Evolutionary conservation across 2,329 filamentous ascomycete genomes (phyloP).

Genomic region (Fusarium nygamai): DNA sequence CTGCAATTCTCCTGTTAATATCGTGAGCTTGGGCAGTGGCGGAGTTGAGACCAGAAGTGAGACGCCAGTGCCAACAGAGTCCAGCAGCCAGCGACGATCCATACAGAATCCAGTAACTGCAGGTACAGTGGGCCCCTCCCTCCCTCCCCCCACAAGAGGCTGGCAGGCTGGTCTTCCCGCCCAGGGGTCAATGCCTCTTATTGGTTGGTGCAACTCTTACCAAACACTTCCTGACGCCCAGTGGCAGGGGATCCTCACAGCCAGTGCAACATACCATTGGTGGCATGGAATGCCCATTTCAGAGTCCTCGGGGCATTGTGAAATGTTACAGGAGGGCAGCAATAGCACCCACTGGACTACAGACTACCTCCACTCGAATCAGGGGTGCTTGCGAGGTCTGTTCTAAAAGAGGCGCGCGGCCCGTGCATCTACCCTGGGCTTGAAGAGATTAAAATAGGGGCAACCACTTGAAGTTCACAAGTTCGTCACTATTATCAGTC

Average conservation of each 20-base stretch:
- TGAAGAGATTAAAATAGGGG: constrained; percentile 33
- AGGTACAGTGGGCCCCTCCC: constrained; percentile 25
- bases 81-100: constrained; percentile 19
- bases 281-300: constrained; percentile 31
- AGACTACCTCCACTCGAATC: constrained; percentile 4
- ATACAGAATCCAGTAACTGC: constrained; percentile 18
- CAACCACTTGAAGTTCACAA: constrained; percentile 16
- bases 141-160: constrained; percentile 13
- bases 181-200: constrained; percentile 30
- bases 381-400: constrained; percentile 6
- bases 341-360: neutral
- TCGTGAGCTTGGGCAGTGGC: constrained; percentile 31
- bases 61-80: constrained; percentile 13
- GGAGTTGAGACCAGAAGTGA: constrained; percentile 27
- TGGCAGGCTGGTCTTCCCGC: constrained; percentile 20
- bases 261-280: constrained; percentile 36
- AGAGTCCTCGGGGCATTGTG: constrained; percentile 7
- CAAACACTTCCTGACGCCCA: constrained; percentile 39
- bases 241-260: constrained; percentile 21
- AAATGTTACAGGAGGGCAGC: constrained; percentile 25
- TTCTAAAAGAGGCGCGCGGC: constrained; percentile 19
- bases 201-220: constrained; percentile 26
- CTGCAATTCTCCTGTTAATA: neutral
- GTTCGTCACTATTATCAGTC: constrained; percentile 17
- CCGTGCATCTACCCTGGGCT: constrained; percentile 18